These are phyloP conservation scores for Pseudogymnoascus sp. DNA, from an alignment of 2,329 filamentous ascomycete species.

Conservation along the genomic window DNA sequence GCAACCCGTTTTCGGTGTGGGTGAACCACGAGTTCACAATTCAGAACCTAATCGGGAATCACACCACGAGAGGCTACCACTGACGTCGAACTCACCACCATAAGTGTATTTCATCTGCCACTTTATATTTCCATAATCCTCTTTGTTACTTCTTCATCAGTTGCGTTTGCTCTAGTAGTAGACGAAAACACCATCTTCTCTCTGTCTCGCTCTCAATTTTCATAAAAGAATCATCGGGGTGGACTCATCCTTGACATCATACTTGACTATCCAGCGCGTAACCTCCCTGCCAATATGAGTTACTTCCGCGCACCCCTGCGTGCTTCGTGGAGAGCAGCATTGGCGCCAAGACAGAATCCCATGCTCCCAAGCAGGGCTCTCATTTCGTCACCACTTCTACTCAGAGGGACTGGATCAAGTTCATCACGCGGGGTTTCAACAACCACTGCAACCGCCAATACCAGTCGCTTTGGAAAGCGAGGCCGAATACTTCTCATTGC, in stretches of 20 bases:
- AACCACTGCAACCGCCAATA: background rate
- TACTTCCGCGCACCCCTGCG: background rate
- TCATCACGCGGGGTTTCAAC: conserved; percentile 6
- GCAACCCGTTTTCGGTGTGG: background rate
- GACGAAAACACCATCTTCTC: background rate
- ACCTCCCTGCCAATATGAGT: background rate
- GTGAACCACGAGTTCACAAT: background rate
- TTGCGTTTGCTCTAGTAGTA: background rate
- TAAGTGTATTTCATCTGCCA: background rate
- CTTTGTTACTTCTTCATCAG: background rate
- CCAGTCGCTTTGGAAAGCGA: background rate
- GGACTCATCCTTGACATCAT: background rate
- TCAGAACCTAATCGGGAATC: background rate
- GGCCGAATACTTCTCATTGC: conserved; percentile 2
- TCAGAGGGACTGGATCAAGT: background rate
- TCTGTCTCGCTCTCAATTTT: background rate
- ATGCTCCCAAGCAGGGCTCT: background rate
- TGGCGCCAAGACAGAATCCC: background rate
- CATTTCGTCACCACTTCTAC: background rate
- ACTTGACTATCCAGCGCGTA: too few relatives aligned
- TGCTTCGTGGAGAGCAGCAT: conserved; percentile 2
- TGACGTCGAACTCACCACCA: background rate
- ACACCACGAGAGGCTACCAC: background rate
- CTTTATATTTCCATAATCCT: background rate
- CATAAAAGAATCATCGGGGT: background rate